Evolutionary conservation across 768 basidiomycete species (phyloP), one percentile per base, ranked within the genome.

Genomic region (Cyclocybe cylindracea): DNA sequence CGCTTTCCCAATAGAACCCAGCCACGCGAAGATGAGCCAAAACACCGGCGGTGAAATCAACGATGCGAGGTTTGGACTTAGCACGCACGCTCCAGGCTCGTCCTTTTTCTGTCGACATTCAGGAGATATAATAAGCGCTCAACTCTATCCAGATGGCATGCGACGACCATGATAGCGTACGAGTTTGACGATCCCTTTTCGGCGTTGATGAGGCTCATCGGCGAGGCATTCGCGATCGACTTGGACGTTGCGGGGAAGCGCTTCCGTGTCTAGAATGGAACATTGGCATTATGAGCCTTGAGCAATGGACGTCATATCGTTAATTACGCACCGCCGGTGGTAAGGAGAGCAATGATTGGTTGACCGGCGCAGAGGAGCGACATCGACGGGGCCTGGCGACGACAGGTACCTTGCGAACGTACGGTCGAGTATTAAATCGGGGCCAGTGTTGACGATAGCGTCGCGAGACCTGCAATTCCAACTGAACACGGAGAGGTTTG

Each of bases 171-270:
- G 84, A 99, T 99, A 56, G 96, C 96, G 71, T 98, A 99, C 49
- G 96, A 98, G 89, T 99, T 99, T 67, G 95, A 98, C 44, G 97
- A 98, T 59, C 97, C 97, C 81, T 99, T 98, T 60, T 96, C 97
- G 48, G 97, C 97, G 73, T 99, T 99, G 84, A 98, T 98, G 67
- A 98, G n/a, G 89, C 74, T 99, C 97, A 71, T 98, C 97, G 54
- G 97, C 96, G 47, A 98, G 84, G 77, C 96, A 98, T 78, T 98
- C 96, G 97, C 94, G 64, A 99, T 89, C 55, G 94, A 97, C 77
- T 99, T 99, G n/a, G 66, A 98, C 92, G 78, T 99, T 99, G 76
- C 97, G 93, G 94, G 98, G 98, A 47, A 97, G 94, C 41, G 96
- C 98, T 77, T 99, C 97, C 97, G 97, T 58, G 96, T 97, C 94